A percentile compares a stretch with the other conserved stretches of the same genome.
Evolutionary conservation across 1,139 yeast species (phyloP).

Genomic region (Nakaseomyces sp.): DNA sequence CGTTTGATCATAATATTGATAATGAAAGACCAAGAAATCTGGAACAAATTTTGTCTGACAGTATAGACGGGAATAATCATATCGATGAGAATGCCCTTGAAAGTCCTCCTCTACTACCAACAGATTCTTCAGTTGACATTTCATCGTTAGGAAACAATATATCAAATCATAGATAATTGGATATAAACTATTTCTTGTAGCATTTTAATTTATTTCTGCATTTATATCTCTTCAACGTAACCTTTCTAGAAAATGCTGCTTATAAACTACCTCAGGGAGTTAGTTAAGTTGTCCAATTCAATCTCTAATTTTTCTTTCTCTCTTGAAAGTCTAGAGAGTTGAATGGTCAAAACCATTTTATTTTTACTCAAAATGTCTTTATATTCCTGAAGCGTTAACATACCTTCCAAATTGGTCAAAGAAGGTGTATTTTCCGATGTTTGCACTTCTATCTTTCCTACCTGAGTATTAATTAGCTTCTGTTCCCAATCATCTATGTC

Average conservation of each 20-base stretch:
- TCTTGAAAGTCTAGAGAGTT: constrained; percentile 2
- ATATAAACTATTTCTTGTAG: neutral
- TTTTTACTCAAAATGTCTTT: neutral
- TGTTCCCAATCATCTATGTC: neutral
- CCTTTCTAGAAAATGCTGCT: too few species aligned
- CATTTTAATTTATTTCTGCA: neutral
- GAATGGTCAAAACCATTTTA: neutral
- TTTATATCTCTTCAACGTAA: too few species aligned
- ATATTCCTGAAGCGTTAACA: neutral
- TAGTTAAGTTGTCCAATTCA: neutral
- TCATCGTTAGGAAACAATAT: constrained; percentile 6
- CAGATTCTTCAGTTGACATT: constrained; percentile 12
- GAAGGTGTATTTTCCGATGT: neutral
- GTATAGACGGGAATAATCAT: neutral
- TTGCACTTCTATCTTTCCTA: neutral
- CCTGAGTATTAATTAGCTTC: neutral
- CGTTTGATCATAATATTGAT: neutral
- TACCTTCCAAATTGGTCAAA: neutral
- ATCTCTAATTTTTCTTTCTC: neutral
- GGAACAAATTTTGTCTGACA: neutral
- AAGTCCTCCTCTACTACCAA: constrained; percentile 1
- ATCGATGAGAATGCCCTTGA: neutral
- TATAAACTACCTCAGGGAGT: neutral
- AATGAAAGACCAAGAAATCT: neutral
- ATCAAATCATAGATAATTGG: neutral